These are phyloP conservation scores for Prunus dulcis DNA, from an alignment of 306 rosid species.

Conservation along the genomic window DNA sequence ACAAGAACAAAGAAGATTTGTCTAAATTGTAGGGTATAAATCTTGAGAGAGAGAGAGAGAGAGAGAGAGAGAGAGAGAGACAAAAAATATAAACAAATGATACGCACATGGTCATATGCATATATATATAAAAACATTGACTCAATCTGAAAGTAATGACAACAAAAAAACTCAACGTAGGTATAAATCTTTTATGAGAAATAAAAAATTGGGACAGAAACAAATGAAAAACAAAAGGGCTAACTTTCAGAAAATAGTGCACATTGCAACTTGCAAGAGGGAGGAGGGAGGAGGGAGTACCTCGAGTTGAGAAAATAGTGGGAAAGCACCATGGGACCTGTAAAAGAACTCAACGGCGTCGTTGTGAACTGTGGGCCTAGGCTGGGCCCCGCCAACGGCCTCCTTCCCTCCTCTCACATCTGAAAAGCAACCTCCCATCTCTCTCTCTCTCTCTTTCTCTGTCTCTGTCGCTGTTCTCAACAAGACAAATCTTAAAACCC, in stretches of 20 bases:
- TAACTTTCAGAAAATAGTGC: not conserved
- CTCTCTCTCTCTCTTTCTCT: not conserved
- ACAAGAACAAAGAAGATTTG: not conserved
- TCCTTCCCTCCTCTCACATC: conserved; percentile 59
- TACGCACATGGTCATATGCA: not conserved
- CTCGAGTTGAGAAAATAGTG: conserved; percentile 49
- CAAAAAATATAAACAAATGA: too few species aligned
- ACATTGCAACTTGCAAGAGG: not conserved
- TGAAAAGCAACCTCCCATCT: conserved; percentile 72
- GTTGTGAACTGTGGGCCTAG: conserved; percentile 27
- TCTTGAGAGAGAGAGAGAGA: too few species aligned
- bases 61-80: too few species aligned
- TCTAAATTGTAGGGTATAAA: too few species aligned
- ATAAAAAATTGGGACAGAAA: not conserved
- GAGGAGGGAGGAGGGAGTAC: conserved; percentile 5
- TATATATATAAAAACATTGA: too few species aligned
- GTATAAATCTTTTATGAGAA: not conserved
- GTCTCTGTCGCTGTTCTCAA: not conserved
- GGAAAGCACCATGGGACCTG: conserved; percentile 44
- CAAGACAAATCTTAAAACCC: not conserved
- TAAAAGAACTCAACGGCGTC: conserved; percentile 68
- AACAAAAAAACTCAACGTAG: too few species aligned
- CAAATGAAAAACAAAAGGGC: not conserved
- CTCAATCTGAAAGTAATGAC: not conserved
- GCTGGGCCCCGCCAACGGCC: conserved; percentile 48